Conservation (phyloP, 139 green algal genomes). For the Coelastrella sp. region DNA sequence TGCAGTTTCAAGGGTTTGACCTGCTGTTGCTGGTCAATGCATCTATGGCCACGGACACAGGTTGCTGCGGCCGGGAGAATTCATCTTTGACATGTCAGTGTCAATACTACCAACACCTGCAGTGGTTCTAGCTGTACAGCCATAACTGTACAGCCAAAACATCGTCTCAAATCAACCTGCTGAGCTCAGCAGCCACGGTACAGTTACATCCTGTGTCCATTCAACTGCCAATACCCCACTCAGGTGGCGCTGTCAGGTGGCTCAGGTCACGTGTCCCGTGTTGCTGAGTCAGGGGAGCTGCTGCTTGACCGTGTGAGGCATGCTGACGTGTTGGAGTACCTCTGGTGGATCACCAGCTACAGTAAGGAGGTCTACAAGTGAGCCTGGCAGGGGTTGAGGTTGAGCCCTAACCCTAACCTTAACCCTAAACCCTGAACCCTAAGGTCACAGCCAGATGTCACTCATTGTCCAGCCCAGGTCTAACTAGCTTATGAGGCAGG, state of each 20-base stretch:
- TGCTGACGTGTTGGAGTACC: constrained; percentile 48
- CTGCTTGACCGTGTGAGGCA: constrained; percentile 43
- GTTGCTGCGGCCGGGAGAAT: too few species aligned
- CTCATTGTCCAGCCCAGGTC: too few species aligned
- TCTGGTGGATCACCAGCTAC: constrained; percentile 40
- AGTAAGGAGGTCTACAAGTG: constrained; percentile 16
- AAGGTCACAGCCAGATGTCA: too few species aligned
- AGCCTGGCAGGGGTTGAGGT: neutral
- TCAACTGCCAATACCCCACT: neutral
- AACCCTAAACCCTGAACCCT: too few species aligned
- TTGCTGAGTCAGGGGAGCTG: constrained; percentile 40
- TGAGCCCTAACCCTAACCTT: neutral
- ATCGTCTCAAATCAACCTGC: too few species aligned
- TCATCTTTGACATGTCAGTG: too few species aligned
- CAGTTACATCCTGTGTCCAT: neutral
- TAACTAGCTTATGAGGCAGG: too few species aligned
- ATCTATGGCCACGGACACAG: too few species aligned
- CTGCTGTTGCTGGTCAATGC: neutral
- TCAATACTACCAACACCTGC: too few species aligned
- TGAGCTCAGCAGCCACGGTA: neutral
- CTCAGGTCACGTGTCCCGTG: neutral
- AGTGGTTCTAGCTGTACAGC: too few species aligned
- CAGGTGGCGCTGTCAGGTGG: neutral
- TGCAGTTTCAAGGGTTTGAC: neutral
- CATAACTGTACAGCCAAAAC: too few species aligned